A percentile compares a stretch with the other conserved stretches of the same genome.
Conservation (phyloP, 192 early-diverging fungal species). For the Coemansia sp. region DNA sequence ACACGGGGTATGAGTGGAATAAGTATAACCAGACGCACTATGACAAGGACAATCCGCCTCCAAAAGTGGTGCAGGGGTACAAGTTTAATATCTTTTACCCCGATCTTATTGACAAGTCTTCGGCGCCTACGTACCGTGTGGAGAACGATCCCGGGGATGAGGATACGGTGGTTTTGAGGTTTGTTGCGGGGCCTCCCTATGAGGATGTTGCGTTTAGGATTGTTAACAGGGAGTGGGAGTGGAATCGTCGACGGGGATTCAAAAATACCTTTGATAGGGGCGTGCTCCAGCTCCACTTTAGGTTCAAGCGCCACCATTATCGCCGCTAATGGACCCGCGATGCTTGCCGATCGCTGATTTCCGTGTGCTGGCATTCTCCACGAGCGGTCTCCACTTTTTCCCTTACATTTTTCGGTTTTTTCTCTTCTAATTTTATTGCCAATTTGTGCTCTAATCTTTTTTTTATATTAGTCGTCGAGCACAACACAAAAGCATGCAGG, state of each 20-base stretch:
- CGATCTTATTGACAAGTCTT: slow-evolving; percentile 90
- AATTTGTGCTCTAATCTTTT: background rate
- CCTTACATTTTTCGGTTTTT: background rate
- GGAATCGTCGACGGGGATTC: slow-evolving; percentile 84
- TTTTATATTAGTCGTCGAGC: background rate
- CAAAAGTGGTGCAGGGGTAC: slow-evolving; percentile 96
- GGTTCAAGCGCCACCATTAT: slow-evolving; percentile 81
- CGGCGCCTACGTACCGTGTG: slow-evolving; percentile 86
- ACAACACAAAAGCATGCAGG: slow-evolving; percentile 8
- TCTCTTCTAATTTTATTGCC: background rate
- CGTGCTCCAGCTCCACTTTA: slow-evolving; percentile 77
- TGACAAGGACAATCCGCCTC: slow-evolving; percentile 95
- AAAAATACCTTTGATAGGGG: slow-evolving; percentile 77
- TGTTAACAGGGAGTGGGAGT: slow-evolving; percentile 95
- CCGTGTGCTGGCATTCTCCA: background rate
- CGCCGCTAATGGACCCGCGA: slow-evolving; percentile 50
- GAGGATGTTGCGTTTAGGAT: slow-evolving; percentile 98
- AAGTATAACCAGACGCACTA: slow-evolving; percentile 99
- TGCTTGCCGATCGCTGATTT: background rate
- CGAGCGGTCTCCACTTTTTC: background rate
- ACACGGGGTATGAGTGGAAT: slow-evolving; percentile 99
- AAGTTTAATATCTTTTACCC: slow-evolving; percentile 99
- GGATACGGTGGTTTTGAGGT: slow-evolving; percentile 86
- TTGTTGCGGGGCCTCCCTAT: slow-evolving; percentile 94
- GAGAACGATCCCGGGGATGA: slow-evolving; percentile 63